phyloP scores from a whole-genome alignment of 2,329 filamentous ascomycete genomes.

The Penicillium sp. region DNA sequence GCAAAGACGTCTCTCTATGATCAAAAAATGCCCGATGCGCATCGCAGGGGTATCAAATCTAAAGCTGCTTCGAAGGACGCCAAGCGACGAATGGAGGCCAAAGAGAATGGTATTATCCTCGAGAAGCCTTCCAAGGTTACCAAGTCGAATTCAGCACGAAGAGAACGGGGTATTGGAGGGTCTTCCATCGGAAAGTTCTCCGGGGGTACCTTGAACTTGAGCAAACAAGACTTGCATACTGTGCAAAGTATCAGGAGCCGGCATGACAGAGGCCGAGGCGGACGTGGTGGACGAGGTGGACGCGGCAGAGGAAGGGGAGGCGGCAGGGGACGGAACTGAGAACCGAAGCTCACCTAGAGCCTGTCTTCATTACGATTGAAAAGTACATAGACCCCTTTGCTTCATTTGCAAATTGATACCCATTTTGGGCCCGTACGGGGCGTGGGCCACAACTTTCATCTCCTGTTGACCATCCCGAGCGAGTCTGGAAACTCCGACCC shows the following conservation, averaged over 20 bases:
- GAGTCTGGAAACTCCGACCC: neutral
- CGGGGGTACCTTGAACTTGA: conserved; percentile 77
- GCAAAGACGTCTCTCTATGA: conserved; percentile 72
- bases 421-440: neutral
- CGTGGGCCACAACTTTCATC: neutral
- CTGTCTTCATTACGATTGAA: neutral
- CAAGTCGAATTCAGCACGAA: conserved; percentile 41
- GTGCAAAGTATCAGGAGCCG: conserved; percentile 16
- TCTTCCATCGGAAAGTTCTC: conserved; percentile 78
- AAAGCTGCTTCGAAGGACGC: conserved; percentile 67
- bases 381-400: neutral
- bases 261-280: conserved; percentile 3
- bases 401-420: neutral
- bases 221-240: conserved; percentile 66
- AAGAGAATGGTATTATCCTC: conserved; percentile 86
- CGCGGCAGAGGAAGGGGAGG: conserved; percentile 11
- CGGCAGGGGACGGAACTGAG: neutral
- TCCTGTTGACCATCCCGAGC: neutral
- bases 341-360: neutral
- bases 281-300: neutral
- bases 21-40: conserved; percentile 87
- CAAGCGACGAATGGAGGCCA: conserved; percentile 73
- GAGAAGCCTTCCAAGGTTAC: conserved; percentile 56
- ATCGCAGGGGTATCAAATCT: conserved; percentile 78
- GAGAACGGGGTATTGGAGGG: conserved; percentile 67